A percentile compares a stretch with the other conserved stretches of the same genome.
Conservation (phyloP, 2,329 filamentous ascomycete species). For the Calycina herbarum region DNA sequence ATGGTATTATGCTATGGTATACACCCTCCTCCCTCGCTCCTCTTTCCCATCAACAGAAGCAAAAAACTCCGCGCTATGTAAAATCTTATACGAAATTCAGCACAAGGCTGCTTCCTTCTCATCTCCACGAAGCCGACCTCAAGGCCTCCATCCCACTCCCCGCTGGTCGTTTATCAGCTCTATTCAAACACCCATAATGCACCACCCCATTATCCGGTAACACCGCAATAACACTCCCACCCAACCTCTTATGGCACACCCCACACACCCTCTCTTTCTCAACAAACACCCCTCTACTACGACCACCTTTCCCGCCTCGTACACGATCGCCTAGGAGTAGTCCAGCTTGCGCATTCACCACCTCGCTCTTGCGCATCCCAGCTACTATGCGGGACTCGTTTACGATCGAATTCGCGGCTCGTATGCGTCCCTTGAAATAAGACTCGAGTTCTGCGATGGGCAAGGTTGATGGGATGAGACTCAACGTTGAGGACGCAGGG, state of each 20-base stretch:
- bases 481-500: constrained; percentile 81
- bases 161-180: constrained; percentile 41
- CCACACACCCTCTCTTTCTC: constrained; percentile 87
- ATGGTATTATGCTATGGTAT: constrained; percentile 15
- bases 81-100: constrained; percentile 14
- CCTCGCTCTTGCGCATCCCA: constrained; percentile 73
- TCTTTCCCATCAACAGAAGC: not conserved
- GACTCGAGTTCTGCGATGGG: constrained; percentile 78
- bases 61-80: constrained; percentile 31
- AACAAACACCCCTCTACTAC: constrained; percentile 73
- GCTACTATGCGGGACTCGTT: constrained; percentile 79
- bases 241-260: constrained; percentile 90
- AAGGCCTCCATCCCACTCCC: constrained; percentile 25
- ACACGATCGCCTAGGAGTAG: constrained; percentile 71
- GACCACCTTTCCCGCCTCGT: constrained; percentile 52
- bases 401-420: constrained; percentile 77
- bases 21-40: constrained; percentile 6
- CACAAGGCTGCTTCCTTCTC: constrained; percentile 13
- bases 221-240: constrained; percentile 86
- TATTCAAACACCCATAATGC: constrained; percentile 74
- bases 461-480: constrained; percentile 78
- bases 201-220: constrained; percentile 80
- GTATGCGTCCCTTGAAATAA: constrained; percentile 90
- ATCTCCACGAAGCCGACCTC: constrained; percentile 27
- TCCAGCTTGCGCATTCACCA: constrained; percentile 72